Conservation (phyloP, 306 rosid species). For the Gleditsia sinensis region DNA sequence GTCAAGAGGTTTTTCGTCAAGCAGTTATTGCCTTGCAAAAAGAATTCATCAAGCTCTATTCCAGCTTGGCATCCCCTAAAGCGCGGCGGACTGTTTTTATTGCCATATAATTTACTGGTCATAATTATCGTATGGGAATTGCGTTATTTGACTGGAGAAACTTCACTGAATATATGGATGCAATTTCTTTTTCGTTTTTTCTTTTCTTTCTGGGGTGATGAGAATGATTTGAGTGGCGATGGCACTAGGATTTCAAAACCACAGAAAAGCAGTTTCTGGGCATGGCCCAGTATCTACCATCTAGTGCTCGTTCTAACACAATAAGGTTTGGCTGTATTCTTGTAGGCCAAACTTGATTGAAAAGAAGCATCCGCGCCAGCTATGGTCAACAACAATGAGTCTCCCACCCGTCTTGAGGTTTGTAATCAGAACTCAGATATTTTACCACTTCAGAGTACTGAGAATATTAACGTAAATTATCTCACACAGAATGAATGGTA, state of each 20-base stretch:
- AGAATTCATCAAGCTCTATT: no score
- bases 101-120: neutral
- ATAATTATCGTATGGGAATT: neutral
- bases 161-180: neutral
- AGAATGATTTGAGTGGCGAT: neutral
- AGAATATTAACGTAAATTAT: neutral
- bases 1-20: neutral
- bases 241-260: neutral
- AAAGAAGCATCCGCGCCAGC: conserved; percentile 36
- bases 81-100: no score
- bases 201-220: neutral
- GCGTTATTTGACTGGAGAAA: neutral
- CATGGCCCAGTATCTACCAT: neutral
- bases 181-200: neutral
- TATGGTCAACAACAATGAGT: conserved; percentile 36
- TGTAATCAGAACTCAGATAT: neutral
- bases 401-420: conserved; percentile 60
- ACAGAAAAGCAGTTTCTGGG: neutral
- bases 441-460: neutral
- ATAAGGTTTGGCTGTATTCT: neutral
- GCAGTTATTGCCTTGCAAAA: neutral
- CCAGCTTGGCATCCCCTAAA: no score
- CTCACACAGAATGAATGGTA: conserved; percentile 16
- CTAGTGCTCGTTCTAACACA: neutral
- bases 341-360: conserved; percentile 38